Evolutionary conservation across 1,139 yeast species (phyloP).

Genomic region (Sugiyamaella novakii): DNA sequence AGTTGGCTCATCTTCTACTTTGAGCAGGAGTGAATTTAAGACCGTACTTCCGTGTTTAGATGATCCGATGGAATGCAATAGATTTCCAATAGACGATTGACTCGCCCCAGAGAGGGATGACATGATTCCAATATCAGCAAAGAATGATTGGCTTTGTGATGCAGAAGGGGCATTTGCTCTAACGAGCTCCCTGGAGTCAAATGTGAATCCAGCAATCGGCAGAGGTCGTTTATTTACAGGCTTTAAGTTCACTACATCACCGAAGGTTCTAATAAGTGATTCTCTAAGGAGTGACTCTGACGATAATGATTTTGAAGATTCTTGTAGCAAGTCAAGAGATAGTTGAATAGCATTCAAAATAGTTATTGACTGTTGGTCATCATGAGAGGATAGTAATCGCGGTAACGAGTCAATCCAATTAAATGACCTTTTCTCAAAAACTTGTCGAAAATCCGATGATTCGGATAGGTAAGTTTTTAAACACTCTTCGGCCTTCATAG

Average conservation of each 20-base stretch:
- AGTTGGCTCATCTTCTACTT: constrained; percentile 4
- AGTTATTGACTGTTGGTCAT: constrained; percentile 28
- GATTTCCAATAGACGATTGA: constrained; percentile 4
- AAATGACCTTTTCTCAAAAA: constrained; percentile 32
- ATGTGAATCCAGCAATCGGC: constrained; percentile 4
- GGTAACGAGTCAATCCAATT: constrained; percentile 41
- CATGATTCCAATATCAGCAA: constrained; percentile 14
- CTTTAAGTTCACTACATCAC: constrained; percentile 8
- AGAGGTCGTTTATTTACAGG: constrained; percentile 8
- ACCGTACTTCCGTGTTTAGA: constrained; percentile 4
- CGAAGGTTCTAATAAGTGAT: constrained; percentile 13
- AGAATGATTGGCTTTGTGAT: neutral
- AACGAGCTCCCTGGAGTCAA: constrained; percentile 10
- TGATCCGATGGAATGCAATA: constrained; percentile 11
- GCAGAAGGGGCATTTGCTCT: neutral
- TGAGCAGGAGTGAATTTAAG: constrained; percentile 3
- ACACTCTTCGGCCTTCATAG: neutral
- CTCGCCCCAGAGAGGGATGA: constrained; percentile 8
- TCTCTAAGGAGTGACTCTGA: constrained; percentile 8
- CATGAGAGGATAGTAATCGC: constrained; percentile 35
- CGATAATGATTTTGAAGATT: constrained; percentile 1
- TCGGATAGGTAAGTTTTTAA: neutral
- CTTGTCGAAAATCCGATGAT: constrained; percentile 28
- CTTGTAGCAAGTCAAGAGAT: constrained; percentile 15
- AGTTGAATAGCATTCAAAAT: constrained; percentile 16